Base-by-base conservation (phyloP, 306 rosid genomes). In the Crotalaria pallida region DNA sequence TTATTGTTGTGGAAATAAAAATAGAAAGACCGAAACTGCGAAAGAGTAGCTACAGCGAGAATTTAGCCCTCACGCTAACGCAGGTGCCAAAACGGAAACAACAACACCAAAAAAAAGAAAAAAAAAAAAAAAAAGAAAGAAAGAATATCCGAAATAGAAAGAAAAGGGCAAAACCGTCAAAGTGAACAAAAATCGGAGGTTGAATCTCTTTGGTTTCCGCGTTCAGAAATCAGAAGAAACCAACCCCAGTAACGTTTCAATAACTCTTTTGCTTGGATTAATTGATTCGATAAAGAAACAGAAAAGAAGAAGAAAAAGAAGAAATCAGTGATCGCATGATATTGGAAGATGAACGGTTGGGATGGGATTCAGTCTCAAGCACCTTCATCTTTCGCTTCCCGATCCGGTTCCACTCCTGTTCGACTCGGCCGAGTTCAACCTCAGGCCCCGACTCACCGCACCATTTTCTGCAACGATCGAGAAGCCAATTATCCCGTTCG, bases 341-440 rank as follows among this genome's bases (percentile, higher is more conserved):
- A 48, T 61, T 31, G 23, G 81, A 84, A 17, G 81, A 93, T 88
- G 96, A 84, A 85, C 26, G 97, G 90, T 51, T 88, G 92, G 92
- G 87, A 83, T 49, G 87, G 85, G 80, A 10, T 77, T 65, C 69
- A 84, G 80, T 26, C 84, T 40, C 45, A 16, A 11, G 63, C n/a
- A n/a, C n/a, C 89, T 21, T 52, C 74, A 3, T 74, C 84, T 18
- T 13, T 64, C 56, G 65, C 87, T 68, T 68, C 92, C 53, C 78
- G 96, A 79, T 62, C 86, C 44, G 76, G 78, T 78, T 68, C 82
- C 38, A 22, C 88, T 73, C 75, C 94, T 12, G 87, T 88, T 80
- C 85, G 90, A 45, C 96, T 93, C 78, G 98, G 98, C 16, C 96
- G 89, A 13, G 90, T 90, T 53, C 96, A 87, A 82, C 98, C 98